These are phyloP conservation scores for Metrosideros polymorpha DNA, from an alignment of 441 rosid species.

Conservation along the genomic window DNA sequence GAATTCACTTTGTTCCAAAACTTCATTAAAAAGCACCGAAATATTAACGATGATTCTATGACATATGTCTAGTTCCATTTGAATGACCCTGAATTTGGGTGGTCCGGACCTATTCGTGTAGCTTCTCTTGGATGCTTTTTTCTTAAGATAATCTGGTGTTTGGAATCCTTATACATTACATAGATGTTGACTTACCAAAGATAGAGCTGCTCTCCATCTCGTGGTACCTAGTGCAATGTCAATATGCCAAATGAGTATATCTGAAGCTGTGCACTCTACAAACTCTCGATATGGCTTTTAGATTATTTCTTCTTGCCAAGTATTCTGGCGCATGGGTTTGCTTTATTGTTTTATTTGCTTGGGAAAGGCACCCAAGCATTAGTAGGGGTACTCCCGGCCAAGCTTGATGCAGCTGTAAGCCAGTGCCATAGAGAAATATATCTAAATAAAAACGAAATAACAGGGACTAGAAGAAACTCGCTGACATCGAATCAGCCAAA, in stretches of 20 bases:
- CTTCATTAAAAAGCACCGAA: slow-evolving; percentile 71
- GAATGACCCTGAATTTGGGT: slow-evolving; percentile 48
- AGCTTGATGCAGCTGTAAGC: not conserved
- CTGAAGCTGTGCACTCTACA: not conserved
- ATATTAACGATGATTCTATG: slow-evolving; percentile 40
- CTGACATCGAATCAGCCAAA: not conserved
- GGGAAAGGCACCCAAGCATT: not conserved
- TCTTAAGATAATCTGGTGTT: slow-evolving; percentile 30
- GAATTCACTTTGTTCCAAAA: slow-evolving; percentile 78
- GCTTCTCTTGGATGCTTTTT: slow-evolving; percentile 85
- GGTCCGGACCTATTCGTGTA: slow-evolving; percentile 97
- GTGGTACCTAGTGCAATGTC: not conserved
- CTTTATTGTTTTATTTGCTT: not conserved
- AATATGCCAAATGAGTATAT: not conserved
- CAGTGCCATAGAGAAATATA: not conserved
- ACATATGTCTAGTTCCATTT: slow-evolving; percentile 58
- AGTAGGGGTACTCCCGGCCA: not conserved
- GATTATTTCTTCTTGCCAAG: not conserved
- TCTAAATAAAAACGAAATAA: not conserved
- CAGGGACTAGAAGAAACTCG: not conserved
- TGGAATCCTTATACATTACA: not conserved
- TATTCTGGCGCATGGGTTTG: not conserved
- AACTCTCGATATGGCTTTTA: not conserved
- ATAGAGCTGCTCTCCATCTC: not conserved
- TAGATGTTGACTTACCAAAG: not conserved